Evolutionary conservation across 331 rosid genomes (phyloP), one percentile per base, ranked within the genome.

Genomic region (Quercus tomentella): DNA sequence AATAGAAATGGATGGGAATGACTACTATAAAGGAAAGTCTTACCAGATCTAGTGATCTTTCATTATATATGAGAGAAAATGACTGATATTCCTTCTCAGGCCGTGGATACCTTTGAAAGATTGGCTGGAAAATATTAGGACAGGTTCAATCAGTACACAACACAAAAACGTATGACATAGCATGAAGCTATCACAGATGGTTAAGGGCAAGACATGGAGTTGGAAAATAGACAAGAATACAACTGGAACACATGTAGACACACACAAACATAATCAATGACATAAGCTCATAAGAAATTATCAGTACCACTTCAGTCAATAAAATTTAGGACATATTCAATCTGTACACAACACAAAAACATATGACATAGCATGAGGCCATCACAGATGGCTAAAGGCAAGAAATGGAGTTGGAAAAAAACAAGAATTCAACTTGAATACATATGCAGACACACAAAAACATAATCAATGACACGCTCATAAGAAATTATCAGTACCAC

Each of bases 61-160:
- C 98, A 86, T 82, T 93, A 91, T 96, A 96, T 85, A 93, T 90
- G 56, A 96, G 92, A 77, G 99, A 96, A 92, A 96, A 96, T 28
- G 99, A 96, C 87, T 96, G 99, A 83, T 91, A 93, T 84, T 92
- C 99, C 94, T 96, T 96, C 88, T 96, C 99, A 15, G 98, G 99
- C 49, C 98, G 90, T 10, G 99, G 98, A 92, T 93, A 89, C 87
- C 99, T 90, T 85, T 96, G 98, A 88, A 96, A 96, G 82, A 96
- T 96, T 72, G 97, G 97, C 99, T 96, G 94, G 80, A 87, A 87
- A 82, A 87, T 68, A 33, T 14, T 31, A 68, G 79, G 28, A 51
- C 70, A 85, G 43, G 70, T 75, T 80, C 73, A 80, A 78, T 89
- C 67, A 91, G 90, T 80, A 81, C 81, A 84, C 35, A 83, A 70